Conservation (phyloP, 2,329 filamentous ascomycete species). For the Penicillium concentricum region DNA sequence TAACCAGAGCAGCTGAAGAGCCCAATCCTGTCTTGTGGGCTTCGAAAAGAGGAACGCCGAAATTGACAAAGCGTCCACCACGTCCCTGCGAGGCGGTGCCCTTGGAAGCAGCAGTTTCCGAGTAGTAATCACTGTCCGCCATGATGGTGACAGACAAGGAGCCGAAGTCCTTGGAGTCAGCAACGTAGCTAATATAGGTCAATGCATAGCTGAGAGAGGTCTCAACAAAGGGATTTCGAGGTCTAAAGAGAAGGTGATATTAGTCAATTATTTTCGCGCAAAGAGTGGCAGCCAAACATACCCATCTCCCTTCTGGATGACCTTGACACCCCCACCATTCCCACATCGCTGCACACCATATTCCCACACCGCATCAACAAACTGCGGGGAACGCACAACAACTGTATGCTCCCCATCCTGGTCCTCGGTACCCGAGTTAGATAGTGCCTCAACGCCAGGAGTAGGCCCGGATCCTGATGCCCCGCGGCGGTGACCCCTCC, state of each 20-base stretch:
- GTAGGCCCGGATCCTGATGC: slow-evolving; percentile 17
- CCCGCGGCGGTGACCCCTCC: slow-evolving; percentile 32
- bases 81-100: slow-evolving; percentile 33
- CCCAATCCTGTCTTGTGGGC: slow-evolving; percentile 96
- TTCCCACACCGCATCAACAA: slow-evolving; percentile 80
- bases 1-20: slow-evolving; percentile 91
- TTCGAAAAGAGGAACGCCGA: slow-evolving; percentile 69
- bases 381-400: slow-evolving; percentile 88
- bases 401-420: slow-evolving; percentile 68
- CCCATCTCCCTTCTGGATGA: slow-evolving; percentile 61
- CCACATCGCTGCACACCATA: slow-evolving; percentile 73
- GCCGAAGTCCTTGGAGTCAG: slow-evolving; percentile 56
- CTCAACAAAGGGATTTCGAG: slow-evolving; percentile 83
- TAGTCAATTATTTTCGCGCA: not conserved
- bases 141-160: slow-evolving; percentile 79
- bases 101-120: slow-evolving; percentile 56
- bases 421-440: slow-evolving; percentile 35
- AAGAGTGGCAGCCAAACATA: slow-evolving; percentile 20
- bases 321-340: slow-evolving; percentile 74
- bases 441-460: slow-evolving; percentile 4
- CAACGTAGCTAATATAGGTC: slow-evolving; percentile 65
- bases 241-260: slow-evolving; percentile 38
- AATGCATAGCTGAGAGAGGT: slow-evolving; percentile 84
- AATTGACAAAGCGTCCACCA: slow-evolving; percentile 67
- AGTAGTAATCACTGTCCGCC: slow-evolving; percentile 97